These are phyloP conservation scores for Aechmea fasciata DNA, from an alignment of 176 grass and related monocot species.

Conservation along the genomic window DNA sequence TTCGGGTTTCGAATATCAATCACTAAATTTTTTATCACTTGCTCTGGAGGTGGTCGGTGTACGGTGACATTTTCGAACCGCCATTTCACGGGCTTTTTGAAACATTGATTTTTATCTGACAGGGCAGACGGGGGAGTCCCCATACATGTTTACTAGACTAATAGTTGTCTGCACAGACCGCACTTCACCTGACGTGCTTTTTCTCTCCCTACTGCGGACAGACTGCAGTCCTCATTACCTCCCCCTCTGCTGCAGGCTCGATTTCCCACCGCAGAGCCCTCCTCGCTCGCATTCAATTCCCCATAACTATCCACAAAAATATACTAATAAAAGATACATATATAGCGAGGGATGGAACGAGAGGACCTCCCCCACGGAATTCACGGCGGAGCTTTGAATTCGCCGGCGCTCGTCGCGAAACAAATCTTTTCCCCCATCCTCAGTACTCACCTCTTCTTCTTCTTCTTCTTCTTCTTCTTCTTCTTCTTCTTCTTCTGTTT, in stretches of 20 bases:
- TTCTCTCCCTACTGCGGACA: no score
- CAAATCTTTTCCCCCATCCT: not conserved
- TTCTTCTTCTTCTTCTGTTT: not conserved
- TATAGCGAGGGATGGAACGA: not conserved
- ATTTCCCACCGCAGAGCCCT: not conserved
- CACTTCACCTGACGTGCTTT: no score
- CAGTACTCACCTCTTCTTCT: not conserved
- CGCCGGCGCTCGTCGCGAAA: not conserved
- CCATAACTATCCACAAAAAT: not conserved
- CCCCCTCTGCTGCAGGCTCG: not conserved
- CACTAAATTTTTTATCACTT: no score
- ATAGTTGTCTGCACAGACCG: no score
- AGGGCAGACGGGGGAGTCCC: no score
- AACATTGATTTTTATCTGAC: no score
- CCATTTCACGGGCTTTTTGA: no score
- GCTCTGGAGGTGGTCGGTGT: no score
- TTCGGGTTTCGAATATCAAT: no score
- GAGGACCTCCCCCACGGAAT: not conserved
- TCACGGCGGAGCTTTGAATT: not conserved
- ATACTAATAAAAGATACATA: not conserved
- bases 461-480: not conserved
- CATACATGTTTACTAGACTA: no score
- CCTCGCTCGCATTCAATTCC: not conserved
- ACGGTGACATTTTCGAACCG: no score
- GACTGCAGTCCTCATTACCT: not conserved